Conservation (phyloP, 2,329 filamentous ascomycete species). For the Alternaria atra region DNA sequence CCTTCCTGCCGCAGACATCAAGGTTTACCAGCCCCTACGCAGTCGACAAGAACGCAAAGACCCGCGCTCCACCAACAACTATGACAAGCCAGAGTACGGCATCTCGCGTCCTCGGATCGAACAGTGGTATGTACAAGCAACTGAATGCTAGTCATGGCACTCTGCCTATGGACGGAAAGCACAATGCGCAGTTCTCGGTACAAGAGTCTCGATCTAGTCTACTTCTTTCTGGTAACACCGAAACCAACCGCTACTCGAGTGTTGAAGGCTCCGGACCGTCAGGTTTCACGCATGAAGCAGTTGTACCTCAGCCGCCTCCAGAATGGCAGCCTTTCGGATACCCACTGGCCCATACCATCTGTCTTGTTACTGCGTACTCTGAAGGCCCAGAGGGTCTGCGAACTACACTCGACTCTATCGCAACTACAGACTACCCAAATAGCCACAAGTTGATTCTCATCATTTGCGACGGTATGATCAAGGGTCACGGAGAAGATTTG, state of each 20-base stretch:
- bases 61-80: slow-evolving; percentile 75
- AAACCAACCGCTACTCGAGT: slow-evolving; percentile 62
- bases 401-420: slow-evolving; percentile 94
- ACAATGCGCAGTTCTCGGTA: slow-evolving; percentile 22
- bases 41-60: slow-evolving; percentile 67
- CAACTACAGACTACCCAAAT: slow-evolving; percentile 98
- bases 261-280: slow-evolving; percentile 80
- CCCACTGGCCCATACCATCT: slow-evolving; percentile 91
- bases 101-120: slow-evolving; percentile 74
- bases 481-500: slow-evolving; percentile 86
- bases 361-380: slow-evolving; percentile 94
- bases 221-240: slow-evolving; percentile 52
- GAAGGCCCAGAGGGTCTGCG: slow-evolving; percentile 93
- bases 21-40: slow-evolving; percentile 93
- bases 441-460: slow-evolving; percentile 97
- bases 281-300: slow-evolving; percentile 95
- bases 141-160: slow-evolving; percentile 66
- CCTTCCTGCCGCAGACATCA: slow-evolving; percentile 90
- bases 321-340: slow-evolving; percentile 99
- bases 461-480: slow-evolving; percentile 97
- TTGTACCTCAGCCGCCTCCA: slow-evolving; percentile 93
- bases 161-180: slow-evolving; percentile 56
- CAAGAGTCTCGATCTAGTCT: slow-evolving; percentile 54
- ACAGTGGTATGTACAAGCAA: slow-evolving; percentile 71
- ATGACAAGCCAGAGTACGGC: slow-evolving; percentile 91